Base-by-base conservation (phyloP, 345 rosid species). In the Salix viminalis region DNA sequence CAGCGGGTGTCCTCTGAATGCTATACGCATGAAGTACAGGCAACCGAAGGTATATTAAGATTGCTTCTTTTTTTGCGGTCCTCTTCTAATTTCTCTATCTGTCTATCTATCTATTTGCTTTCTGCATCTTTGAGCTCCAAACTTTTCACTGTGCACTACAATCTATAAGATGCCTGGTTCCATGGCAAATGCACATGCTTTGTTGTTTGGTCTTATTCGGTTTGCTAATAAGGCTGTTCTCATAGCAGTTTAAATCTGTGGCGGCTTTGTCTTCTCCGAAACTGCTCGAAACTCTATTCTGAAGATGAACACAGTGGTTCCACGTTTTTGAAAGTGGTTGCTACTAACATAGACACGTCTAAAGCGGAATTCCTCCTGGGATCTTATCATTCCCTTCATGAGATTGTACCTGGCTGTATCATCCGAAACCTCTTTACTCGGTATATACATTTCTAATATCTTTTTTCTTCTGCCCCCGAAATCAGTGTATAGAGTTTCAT, bases 201-300 rank as follows among this genome's bases (percentile, higher is more conserved):
- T 24, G 18, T n/a, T 34, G 39, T 37, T 9, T 54, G 44, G 5
- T 34, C 23, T 67, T 8, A 56, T 75, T 23, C 58, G 11, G 42
- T 50, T 68, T 19, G 39, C 80, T 83, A 50, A 80, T n/a, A 52
- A 4, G 56, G 42, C 32, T 75, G 21, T 69, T 23, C 36, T 60
- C n/a, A 3, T 77, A 65, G 78, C 96, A 94, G 98, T 92, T 87
- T 73, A 88, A 91, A 85, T 87, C 92, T 1, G 98, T 94, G 81
- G 93, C 92, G 7, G 80, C 85, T 7, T 72, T 91, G 76, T 80
- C 90, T 54, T 94, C 97, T 14, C 81, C 89, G 4, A 79, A 80
- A 77, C 80, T 91, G 80, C 91, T 83, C 26, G 96, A 88, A 52
- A 83, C 85, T 18, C 89, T 89, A 50, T 94, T 94, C 86, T 84